Evolutionary conservation across 495 filamentous ascomycete genomes (phyloP).

Genomic region (Emericellopsis terricola): DNA sequence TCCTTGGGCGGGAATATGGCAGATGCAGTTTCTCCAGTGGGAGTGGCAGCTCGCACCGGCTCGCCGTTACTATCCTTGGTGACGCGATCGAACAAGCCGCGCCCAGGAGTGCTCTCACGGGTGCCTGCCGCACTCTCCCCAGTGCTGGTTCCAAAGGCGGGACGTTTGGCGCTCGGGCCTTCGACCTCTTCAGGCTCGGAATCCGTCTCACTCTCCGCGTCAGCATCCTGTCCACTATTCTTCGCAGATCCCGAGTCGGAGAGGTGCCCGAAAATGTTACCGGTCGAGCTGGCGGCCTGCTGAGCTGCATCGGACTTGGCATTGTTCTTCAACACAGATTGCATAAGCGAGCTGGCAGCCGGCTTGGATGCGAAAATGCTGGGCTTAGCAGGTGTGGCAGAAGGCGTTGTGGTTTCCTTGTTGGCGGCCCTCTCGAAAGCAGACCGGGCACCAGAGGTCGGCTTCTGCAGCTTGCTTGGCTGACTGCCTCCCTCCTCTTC

Average conservation of each 20-base stretch:
- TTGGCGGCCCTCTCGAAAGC: constrained; percentile 28
- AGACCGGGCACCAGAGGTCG: constrained; percentile 27
- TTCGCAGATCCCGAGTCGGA: constrained; percentile 31
- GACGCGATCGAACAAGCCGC: constrained; percentile 42
- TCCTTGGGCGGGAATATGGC: too few relatives aligned
- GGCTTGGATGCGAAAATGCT: constrained; percentile 11
- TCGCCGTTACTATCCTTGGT: constrained; percentile 28
- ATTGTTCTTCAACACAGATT: constrained; percentile 11
- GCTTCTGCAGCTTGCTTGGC: constrained; percentile 42
- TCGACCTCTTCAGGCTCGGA: constrained; percentile 18
- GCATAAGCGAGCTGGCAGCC: background rate
- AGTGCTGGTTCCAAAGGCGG: constrained; percentile 10
- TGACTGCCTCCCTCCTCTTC: constrained; percentile 32
- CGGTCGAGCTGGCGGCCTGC: constrained; percentile 3
- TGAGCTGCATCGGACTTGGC: constrained; percentile 8
- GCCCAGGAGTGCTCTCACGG: constrained; percentile 18
- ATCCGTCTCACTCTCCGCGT: constrained; percentile 27
- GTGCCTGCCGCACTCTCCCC: constrained; percentile 12
- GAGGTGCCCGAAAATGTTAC: constrained; percentile 46
- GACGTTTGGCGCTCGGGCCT: constrained; percentile 10
- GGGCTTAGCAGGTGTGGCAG: constrained; percentile 11
- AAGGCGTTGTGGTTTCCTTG: constrained; percentile 8
- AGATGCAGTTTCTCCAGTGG: constrained; percentile 6
- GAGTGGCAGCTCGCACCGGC: constrained; percentile 16
- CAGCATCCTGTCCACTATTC: constrained; percentile 23